Evolutionary conservation across 148 eudicot species (phyloP).

Genomic region (Fagopyrum homotropicum): DNA sequence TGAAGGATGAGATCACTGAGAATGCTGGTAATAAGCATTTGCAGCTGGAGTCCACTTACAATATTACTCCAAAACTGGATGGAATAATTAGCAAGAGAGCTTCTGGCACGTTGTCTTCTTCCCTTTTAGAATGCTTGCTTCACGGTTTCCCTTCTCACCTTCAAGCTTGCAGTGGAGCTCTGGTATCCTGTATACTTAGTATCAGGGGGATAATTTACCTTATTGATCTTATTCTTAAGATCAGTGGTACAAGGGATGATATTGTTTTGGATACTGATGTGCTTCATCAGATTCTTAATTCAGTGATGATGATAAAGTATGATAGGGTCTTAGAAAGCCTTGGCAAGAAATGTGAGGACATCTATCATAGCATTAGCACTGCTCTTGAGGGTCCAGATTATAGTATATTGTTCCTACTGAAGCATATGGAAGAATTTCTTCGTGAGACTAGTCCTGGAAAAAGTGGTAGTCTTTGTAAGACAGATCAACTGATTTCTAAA

Average conservation of each 20-base stretch:
- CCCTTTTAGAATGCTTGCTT: constrained; percentile 60
- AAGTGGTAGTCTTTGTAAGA: constrained; percentile 33
- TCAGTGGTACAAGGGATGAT: constrained; percentile 27
- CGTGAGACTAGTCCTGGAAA: constrained; percentile 27
- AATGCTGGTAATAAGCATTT: constrained; percentile 33
- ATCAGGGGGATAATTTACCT: constrained; percentile 49
- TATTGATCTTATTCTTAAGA: constrained; percentile 52
- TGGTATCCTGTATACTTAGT: constrained; percentile 63
- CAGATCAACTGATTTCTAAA: constrained; percentile 55
- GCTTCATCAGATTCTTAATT: constrained; percentile 54
- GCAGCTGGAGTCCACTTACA: constrained; percentile 50
- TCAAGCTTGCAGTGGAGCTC: constrained; percentile 48
- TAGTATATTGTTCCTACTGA: constrained; percentile 57
- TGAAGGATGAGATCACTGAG: constrained; percentile 44
- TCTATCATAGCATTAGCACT: constrained; percentile 43
- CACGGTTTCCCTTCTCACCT: constrained; percentile 83
- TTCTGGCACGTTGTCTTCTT: constrained; percentile 41
- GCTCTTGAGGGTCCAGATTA: constrained; percentile 57
- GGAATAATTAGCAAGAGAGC: constrained; percentile 42
- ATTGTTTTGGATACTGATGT: constrained; percentile 42
- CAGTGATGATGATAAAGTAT: constrained; percentile 55
- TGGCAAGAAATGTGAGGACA: constrained; percentile 52
- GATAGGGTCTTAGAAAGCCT: constrained; percentile 63
- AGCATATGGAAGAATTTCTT: constrained; percentile 59
- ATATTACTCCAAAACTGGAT: constrained; percentile 45